Percentiles rank a stretch among this genome's conserved stretches.
These are phyloP conservation scores for Stipa capillata DNA, from an alignment of 176 grass and related monocot species.

Conservation along the genomic window DNA sequence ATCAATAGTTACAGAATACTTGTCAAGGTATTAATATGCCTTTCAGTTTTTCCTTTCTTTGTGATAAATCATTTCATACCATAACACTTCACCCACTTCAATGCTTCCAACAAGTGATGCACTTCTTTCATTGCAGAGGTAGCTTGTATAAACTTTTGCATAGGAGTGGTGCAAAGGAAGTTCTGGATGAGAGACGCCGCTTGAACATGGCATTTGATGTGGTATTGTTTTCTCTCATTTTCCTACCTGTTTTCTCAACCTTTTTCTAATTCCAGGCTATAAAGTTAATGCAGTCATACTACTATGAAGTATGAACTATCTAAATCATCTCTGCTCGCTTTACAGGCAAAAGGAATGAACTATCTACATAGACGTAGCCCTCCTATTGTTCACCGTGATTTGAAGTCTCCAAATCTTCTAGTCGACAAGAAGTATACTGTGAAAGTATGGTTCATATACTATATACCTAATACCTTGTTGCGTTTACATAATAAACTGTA, in stretches of 20 bases:
- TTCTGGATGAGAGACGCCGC: constrained; percentile 89
- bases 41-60: constrained; percentile 10
- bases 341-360: constrained; percentile 97
- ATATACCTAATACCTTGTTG: background rate
- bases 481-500: background rate
- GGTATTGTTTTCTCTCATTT: constrained; percentile 37
- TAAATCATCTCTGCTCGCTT: constrained; percentile 28
- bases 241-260: background rate
- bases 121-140: constrained; percentile 53
- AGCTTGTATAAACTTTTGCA: constrained; percentile 95
- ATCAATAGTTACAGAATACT: constrained; percentile 83
- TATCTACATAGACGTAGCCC: constrained; percentile 92
- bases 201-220: constrained; percentile 97
- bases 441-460: constrained; percentile 53
- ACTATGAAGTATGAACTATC: too few relatives aligned
- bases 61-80: background rate
- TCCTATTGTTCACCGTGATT: constrained; percentile 95
- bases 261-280: background rate
- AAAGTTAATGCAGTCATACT: background rate
- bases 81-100: background rate
- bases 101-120: background rate
- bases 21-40: constrained; percentile 61
- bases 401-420: constrained; percentile 99
- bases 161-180: constrained; percentile 61
- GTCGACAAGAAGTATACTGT: constrained; percentile 98